These are phyloP conservation scores for Grigorovia jiainica DNA, from an alignment of 805 yeast species.

Conservation along the genomic window DNA sequence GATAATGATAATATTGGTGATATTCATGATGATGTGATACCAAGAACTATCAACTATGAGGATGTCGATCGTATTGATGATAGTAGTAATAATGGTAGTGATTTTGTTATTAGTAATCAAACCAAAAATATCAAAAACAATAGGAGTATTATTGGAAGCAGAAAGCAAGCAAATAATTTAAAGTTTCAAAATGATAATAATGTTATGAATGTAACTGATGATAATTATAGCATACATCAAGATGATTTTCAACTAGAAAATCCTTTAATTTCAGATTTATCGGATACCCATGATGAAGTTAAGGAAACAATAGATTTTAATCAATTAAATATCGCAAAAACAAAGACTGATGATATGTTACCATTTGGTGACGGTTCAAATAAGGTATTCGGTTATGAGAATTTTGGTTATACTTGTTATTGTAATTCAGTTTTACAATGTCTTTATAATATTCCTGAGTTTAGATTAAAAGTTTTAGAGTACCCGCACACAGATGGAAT, in stretches of 20 bases:
- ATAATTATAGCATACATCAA: neutral
- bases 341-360: constrained; percentile 7
- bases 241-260: too few relatives aligned
- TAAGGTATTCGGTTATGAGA: constrained; percentile 72
- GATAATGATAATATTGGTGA: neutral
- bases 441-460: constrained; percentile 60
- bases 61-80: neutral
- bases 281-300: too few relatives aligned
- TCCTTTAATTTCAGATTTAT: too few relatives aligned
- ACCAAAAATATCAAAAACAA: too few relatives aligned
- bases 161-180: neutral
- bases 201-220: neutral
- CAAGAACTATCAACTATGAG: neutral
- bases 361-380: constrained; percentile 62
- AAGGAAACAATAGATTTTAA: neutral
- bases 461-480: constrained; percentile 47
- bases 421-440: constrained; percentile 89
- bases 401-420: constrained; percentile 86
- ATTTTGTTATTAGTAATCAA: neutral
- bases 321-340: constrained; percentile 1
- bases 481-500: constrained; percentile 21
- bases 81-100: neutral
- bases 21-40: neutral
- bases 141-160: neutral
- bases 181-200: neutral